Percentiles rank a stretch among this genome's conserved stretches.
These are phyloP conservation scores for Verticillium klebahnii DNA, from an alignment of 2,329 filamentous ascomycete species.

Conservation along the genomic window DNA sequence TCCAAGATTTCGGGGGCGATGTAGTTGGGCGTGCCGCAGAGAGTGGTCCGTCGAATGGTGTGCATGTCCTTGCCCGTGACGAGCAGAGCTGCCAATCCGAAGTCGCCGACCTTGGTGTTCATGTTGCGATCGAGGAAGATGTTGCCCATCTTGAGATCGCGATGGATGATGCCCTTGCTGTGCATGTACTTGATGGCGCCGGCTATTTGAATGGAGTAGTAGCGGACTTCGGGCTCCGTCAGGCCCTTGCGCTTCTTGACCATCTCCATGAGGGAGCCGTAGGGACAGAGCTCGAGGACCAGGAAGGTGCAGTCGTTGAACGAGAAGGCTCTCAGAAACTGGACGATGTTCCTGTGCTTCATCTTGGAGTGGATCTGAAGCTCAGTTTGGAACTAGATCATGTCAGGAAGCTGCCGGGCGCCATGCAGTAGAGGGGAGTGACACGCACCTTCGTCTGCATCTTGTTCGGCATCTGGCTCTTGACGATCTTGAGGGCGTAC, in stretches of 20 bases:
- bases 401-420: slow-evolving; percentile 1
- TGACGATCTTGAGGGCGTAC: slow-evolving; percentile 78
- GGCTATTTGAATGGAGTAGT: slow-evolving; percentile 90
- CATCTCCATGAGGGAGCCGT: slow-evolving; percentile 97
- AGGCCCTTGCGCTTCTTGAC: slow-evolving; percentile 87
- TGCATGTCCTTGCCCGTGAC: slow-evolving; percentile 88
- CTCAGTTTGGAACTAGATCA: slow-evolving; percentile 65
- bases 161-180: slow-evolving; percentile 89
- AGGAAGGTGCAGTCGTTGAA: slow-evolving; percentile 88
- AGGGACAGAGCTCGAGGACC: slow-evolving; percentile 88
- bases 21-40: slow-evolving; percentile 97
- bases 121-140: slow-evolving; percentile 91
- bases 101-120: slow-evolving; percentile 98
- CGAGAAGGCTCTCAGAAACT: slow-evolving; percentile 90
- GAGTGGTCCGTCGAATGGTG: slow-evolving; percentile 78
- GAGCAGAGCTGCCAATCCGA: slow-evolving; percentile 86
- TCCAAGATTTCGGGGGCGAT: slow-evolving; percentile 95
- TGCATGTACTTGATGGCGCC: slow-evolving; percentile 99
- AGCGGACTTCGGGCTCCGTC: slow-evolving; percentile 89
- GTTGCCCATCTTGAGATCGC: slow-evolving; percentile 97
- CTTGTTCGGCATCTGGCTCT: slow-evolving; percentile 75
- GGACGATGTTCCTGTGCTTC: slow-evolving; percentile 91
- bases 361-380: slow-evolving; percentile 98
- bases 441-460: slow-evolving; percentile 73
- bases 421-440: neutral